phyloP scores from a whole-genome alignment of 768 basidiomycete genomes.

The Hortiboletus campestris region DNA sequence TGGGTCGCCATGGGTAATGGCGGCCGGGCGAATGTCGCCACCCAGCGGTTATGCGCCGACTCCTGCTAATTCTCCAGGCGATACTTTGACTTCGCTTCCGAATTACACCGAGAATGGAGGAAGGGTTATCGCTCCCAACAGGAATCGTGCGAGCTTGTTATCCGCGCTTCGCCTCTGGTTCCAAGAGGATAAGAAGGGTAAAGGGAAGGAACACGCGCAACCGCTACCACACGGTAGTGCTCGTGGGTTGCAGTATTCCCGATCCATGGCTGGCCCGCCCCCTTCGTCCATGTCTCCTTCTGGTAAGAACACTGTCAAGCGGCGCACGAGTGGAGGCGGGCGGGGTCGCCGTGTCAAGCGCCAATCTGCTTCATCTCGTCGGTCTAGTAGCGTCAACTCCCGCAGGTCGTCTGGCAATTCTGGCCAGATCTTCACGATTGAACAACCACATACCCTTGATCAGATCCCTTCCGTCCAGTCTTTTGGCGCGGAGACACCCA shows the following conservation, averaged over 20 bases:
- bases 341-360: constrained; percentile 60
- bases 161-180: constrained; percentile 90
- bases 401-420: constrained; percentile 63
- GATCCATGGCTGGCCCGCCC: constrained; percentile 24
- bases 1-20: constrained; percentile 75
- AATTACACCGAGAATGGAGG: constrained; percentile 34
- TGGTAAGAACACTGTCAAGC: constrained; percentile 43
- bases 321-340: constrained; percentile 45
- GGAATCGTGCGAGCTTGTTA: constrained; percentile 77
- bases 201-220: constrained; percentile 56
- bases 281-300: constrained; percentile 29
- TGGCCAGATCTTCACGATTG: constrained; percentile 46
- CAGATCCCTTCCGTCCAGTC: constrained; percentile 65
- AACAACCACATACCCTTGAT: constrained; percentile 48
- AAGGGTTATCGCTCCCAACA: constrained; percentile 38
- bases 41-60: constrained; percentile 39
- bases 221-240: constrained; percentile 20
- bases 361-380: constrained; percentile 73
- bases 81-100: constrained; percentile 49
- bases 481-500: constrained; percentile 80
- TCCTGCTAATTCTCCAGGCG: constrained; percentile 53
- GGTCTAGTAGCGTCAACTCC: constrained; percentile 92
- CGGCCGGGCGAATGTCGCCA: constrained; percentile 43
- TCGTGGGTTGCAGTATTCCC: constrained; percentile 24
- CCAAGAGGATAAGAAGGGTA: constrained; percentile 86